Evolutionary conservation across 768 basidiomycete genomes (phyloP).

Genomic region (Chalciporus piperatus): DNA sequence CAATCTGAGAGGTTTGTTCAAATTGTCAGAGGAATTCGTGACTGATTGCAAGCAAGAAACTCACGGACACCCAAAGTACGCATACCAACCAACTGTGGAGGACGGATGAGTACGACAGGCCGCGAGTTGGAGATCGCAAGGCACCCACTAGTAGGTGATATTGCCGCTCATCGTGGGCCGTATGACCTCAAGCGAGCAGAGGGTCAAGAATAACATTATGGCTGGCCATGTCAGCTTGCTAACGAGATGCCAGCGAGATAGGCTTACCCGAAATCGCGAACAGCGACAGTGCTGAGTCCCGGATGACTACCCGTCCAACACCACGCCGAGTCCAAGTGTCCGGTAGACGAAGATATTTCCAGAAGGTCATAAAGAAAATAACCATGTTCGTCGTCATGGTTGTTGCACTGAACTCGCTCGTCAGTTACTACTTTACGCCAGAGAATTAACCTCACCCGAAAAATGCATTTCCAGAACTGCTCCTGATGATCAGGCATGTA

Average conservation of each 20-base stretch:
- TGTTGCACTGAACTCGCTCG: slow-evolving; percentile 6
- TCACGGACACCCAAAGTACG: slow-evolving; percentile 18
- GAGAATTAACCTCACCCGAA: slow-evolving; percentile 14
- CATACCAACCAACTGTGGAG: slow-evolving; percentile 19
- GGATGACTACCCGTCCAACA: slow-evolving; percentile 9
- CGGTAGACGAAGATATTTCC: slow-evolving; percentile 15
- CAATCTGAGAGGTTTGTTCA: slow-evolving; percentile 7
- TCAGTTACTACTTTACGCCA: neutral
- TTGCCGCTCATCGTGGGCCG: slow-evolving; percentile 16
- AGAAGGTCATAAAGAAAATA: slow-evolving; percentile 20
- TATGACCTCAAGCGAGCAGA: slow-evolving; percentile 12
- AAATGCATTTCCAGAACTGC: slow-evolving; percentile 13
- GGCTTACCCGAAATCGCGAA: slow-evolving; percentile 14
- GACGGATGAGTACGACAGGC: neutral
- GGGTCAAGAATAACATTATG: slow-evolving; percentile 18
- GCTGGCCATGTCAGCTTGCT: slow-evolving; percentile 5
- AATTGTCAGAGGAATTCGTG: neutral
- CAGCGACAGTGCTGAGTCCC: slow-evolving; percentile 15
- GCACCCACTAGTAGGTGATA: slow-evolving; percentile 19
- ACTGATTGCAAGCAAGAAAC: neutral
- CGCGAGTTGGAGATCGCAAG: neutral
- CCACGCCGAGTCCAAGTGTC: neutral
- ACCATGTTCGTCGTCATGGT: slow-evolving; percentile 15
- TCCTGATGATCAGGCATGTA: slow-evolving; percentile 15
- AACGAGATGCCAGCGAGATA: neutral